Percentiles rank a stretch among this genome's conserved stretches.
These are phyloP conservation scores for Ophiostoma sp. DNA, from an alignment of 2,329 filamentous ascomycete species.

Conservation along the genomic window DNA sequence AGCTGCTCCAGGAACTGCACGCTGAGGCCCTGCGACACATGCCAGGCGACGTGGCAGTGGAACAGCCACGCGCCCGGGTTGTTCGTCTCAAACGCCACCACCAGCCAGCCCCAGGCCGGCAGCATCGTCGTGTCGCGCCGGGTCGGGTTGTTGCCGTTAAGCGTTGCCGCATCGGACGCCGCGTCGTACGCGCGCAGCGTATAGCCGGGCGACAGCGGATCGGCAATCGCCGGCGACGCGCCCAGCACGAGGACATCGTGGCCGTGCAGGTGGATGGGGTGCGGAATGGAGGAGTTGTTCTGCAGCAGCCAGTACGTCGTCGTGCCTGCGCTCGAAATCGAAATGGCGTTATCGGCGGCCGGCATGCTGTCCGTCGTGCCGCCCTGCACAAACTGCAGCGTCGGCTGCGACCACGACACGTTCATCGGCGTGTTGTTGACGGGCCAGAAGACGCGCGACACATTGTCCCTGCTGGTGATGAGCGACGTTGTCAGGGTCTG, in stretches of 20 bases:
- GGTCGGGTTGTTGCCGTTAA: slow-evolving; percentile 40
- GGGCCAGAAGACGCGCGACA: slow-evolving; percentile 30
- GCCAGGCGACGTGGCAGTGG: slow-evolving; percentile 48
- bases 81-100: slow-evolving; percentile 45
- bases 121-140: slow-evolving; percentile 46
- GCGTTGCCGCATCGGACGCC: slow-evolving; percentile 30
- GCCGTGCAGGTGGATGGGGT: slow-evolving; percentile 34
- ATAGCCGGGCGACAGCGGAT: slow-evolving; percentile 23
- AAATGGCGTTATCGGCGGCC: slow-evolving; percentile 20
- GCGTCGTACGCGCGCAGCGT: slow-evolving; percentile 29
- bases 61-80: slow-evolving; percentile 48
- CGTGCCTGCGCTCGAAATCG: slow-evolving; percentile 17
- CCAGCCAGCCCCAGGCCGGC: slow-evolving; percentile 41
- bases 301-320: slow-evolving; percentile 36
- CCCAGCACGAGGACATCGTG: slow-evolving; percentile 36
- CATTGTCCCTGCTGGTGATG: slow-evolving; percentile 26
- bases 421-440: slow-evolving; percentile 31
- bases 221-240: slow-evolving; percentile 26
- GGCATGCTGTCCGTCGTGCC: slow-evolving; percentile 27
- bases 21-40: slow-evolving; percentile 44
- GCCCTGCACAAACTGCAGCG: slow-evolving; percentile 33
- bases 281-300: slow-evolving; percentile 31
- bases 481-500: slow-evolving; percentile 24
- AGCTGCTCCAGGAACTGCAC: slow-evolving; percentile 46
- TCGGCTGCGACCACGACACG: slow-evolving; percentile 36